Conservation (phyloP, 2,329 filamentous ascomycete genomes). For the Truncatella angustata region DNA sequence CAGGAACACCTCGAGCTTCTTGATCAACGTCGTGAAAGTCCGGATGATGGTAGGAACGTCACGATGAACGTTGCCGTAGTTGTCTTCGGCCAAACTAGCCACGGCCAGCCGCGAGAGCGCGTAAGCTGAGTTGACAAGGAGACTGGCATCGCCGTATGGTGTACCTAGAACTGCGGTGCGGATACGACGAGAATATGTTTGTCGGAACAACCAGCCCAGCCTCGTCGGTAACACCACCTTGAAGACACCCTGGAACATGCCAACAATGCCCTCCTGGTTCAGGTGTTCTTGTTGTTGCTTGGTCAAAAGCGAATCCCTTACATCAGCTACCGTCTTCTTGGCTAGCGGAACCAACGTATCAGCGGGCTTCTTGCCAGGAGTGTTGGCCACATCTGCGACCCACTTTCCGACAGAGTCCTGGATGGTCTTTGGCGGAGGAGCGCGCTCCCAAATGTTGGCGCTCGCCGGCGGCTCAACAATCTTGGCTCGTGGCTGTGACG, state of each 20-base stretch:
- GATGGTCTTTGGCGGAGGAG: constrained; percentile 35
- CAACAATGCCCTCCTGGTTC: constrained; percentile 46
- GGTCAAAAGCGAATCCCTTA: constrained; percentile 46
- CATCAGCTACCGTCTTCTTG: constrained; percentile 46
- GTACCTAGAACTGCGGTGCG: constrained; percentile 68
- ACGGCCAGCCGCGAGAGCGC: constrained; percentile 68
- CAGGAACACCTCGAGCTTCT: constrained; percentile 68
- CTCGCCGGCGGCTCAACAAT: constrained; percentile 40
- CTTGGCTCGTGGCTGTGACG: constrained; percentile 29
- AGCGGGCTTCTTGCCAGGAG: constrained; percentile 46
- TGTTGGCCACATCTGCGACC: constrained; percentile 40
- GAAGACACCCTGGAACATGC: constrained; percentile 44
- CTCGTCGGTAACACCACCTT: constrained; percentile 37
- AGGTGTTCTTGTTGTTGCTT: constrained; percentile 55
- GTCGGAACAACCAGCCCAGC: constrained; percentile 67
- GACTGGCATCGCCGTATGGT: constrained; percentile 67
- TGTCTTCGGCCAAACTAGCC: constrained; percentile 75
- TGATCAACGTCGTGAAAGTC: constrained; percentile 67
- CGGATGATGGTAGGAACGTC: constrained; percentile 75
- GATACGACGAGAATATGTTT: constrained; percentile 64
- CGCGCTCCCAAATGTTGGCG: constrained; percentile 44
- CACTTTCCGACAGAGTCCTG: constrained; percentile 44
- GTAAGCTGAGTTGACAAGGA: constrained; percentile 71
- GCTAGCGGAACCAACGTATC: constrained; percentile 50
- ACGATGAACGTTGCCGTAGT: constrained; percentile 80